Conservation (phyloP, 176 grass and related monocot species). For the Oryza officinalis region DNA sequence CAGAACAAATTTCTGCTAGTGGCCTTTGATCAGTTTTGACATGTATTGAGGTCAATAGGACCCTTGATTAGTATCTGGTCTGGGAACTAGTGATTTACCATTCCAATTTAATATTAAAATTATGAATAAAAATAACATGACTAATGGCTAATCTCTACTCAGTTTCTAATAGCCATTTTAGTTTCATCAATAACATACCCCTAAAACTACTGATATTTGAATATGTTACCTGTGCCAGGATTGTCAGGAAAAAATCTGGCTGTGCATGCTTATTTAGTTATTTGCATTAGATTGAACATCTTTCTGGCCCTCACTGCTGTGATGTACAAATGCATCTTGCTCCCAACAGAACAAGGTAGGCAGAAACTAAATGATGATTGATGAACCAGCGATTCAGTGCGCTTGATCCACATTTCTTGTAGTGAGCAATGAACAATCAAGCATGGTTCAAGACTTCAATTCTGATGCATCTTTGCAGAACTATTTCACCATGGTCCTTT, state of each 20-base stretch:
- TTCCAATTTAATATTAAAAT: background rate
- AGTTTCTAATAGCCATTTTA: background rate
- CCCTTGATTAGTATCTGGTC: background rate
- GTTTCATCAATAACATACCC: background rate
- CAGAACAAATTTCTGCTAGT: background rate
- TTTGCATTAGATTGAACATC: background rate
- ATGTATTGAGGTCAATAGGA: background rate
- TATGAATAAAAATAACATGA: background rate
- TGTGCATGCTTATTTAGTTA: background rate
- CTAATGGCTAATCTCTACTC: background rate
- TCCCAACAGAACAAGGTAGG: background rate
- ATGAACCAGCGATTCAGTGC: background rate
- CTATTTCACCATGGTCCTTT: background rate
- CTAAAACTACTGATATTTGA: background rate
- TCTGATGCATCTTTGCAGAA: background rate
- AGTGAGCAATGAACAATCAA: background rate
- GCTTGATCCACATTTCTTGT: background rate
- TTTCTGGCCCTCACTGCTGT: background rate
- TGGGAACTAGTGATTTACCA: background rate
- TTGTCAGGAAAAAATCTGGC: background rate
- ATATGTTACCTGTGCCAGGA: background rate
- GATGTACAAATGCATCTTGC: background rate
- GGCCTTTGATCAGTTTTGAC: background rate
- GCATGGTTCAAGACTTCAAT: constrained; percentile 1
- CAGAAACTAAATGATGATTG: background rate